These are phyloP conservation scores for Cyberlindnera sargentensis DNA, from an alignment of 805 yeast genomes.

Conservation along the genomic window DNA sequence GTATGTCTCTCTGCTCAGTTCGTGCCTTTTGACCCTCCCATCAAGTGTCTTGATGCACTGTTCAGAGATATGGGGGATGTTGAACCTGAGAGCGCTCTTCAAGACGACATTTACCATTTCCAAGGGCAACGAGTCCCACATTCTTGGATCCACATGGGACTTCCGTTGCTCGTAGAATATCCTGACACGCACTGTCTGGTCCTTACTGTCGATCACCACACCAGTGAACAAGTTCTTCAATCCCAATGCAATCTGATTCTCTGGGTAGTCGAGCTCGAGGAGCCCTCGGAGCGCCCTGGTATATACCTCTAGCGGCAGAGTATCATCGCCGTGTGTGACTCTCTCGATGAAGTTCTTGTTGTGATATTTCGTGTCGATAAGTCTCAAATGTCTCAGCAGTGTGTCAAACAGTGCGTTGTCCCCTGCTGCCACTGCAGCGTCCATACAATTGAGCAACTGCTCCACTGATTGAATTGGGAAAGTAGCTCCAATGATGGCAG, in stretches of 20 bases:
- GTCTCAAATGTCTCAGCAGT: constrained; percentile 2
- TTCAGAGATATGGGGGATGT: constrained; percentile 4
- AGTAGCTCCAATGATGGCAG: not conserved
- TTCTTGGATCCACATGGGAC: not conserved
- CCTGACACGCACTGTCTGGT: not conserved
- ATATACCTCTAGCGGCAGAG: constrained; percentile 2
- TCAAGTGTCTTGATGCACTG: not conserved
- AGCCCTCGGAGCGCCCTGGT: constrained; percentile 5
- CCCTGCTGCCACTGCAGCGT: constrained; percentile 3
- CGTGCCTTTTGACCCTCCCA: not conserved
- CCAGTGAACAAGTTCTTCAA: constrained; percentile 4
- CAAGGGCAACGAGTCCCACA: constrained; percentile 7
- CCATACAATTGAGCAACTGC: constrained; percentile 1
- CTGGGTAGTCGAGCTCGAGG: constrained; percentile 2
- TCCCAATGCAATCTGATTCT: constrained; percentile 3
- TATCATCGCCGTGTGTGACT: not conserved
- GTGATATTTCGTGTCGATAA: constrained; percentile 2
- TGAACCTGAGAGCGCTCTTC: constrained; percentile 5
- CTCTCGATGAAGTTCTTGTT: constrained; percentile 4
- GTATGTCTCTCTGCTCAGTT: not conserved
- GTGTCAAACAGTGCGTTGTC: constrained; percentile 5
- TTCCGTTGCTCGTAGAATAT: constrained; percentile 1
- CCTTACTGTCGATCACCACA: not conserved
- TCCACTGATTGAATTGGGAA: not conserved
- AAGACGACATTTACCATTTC: constrained; percentile 6